Conservation (phyloP, 805 yeast species). For the Kuraishia floccosa region DNA sequence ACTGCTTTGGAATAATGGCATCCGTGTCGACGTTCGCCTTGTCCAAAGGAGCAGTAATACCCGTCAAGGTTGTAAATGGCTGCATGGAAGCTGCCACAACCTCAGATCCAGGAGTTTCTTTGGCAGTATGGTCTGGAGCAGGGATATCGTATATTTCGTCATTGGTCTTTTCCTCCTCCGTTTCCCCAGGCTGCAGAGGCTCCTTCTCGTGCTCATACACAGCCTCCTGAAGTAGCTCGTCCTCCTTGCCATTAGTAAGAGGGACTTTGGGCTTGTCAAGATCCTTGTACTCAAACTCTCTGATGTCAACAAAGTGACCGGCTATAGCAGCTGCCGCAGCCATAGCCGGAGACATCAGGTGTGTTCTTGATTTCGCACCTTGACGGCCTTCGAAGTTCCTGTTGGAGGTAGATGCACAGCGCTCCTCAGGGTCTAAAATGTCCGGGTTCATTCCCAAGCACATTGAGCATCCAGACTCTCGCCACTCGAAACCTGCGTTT, state of each 20-base stretch:
- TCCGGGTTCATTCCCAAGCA: conserved; percentile 99
- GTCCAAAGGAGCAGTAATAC: conserved; percentile 89
- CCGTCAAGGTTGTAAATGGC: conserved; percentile 62
- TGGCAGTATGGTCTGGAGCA: conserved; percentile 28
- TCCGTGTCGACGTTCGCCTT: conserved; percentile 96
- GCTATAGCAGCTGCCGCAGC: conserved; percentile 97
- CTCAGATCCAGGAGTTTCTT: conserved; percentile 20
- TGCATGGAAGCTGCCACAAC: conserved; percentile 46
- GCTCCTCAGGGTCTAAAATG: conserved; percentile 85
- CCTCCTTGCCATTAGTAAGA: conserved; percentile 31
- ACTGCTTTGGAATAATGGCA: conserved; percentile 97
- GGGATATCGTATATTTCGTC: conserved; percentile 61
- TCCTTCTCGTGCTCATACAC: conserved; percentile 64
- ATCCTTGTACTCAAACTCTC: conserved; percentile 59
- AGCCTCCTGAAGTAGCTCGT: conserved; percentile 53
- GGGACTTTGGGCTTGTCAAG: conserved; percentile 49
- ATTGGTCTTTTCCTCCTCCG: conserved; percentile 29
- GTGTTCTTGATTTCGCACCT: conserved; percentile 94
- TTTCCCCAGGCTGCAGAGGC: conserved; percentile 42
- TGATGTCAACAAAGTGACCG: conserved; percentile 85
- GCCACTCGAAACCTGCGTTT: conserved; percentile 95
- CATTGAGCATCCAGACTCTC: conserved; percentile 99
- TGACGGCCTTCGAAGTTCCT: conserved; percentile 99
- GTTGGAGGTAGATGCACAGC: conserved; percentile 98
- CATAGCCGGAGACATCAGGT: conserved; percentile 98